A percentile compares a stretch with the other conserved stretches of the same genome.
phyloP scores from a whole-genome alignment of 345 rosid genomes.

The Eucalyptus urophylla region DNA sequence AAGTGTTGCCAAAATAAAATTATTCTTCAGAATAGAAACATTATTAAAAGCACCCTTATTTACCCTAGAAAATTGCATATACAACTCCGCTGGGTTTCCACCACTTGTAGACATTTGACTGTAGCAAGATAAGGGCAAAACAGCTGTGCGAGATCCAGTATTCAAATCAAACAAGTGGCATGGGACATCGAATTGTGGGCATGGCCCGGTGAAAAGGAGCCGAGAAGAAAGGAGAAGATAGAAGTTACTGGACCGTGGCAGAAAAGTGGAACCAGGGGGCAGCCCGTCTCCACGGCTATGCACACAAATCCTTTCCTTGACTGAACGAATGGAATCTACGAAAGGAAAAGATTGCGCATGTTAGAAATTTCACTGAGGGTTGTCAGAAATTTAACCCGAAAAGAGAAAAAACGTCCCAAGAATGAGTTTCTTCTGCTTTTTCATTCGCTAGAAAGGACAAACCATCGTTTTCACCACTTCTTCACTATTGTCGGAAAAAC shows the following conservation, averaged over 20 bases:
- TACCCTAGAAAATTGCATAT: slow-evolving; percentile 49
- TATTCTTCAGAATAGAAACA: accelerated
- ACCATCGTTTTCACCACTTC: too few relatives aligned
- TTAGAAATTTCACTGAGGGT: not conserved
- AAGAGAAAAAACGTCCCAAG: too few relatives aligned
- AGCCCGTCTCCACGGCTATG: slow-evolving; percentile 67
- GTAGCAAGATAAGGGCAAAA: not conserved
- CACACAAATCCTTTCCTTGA: slow-evolving; percentile 76
- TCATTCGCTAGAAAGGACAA: not conserved
- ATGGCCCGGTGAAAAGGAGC: not conserved
- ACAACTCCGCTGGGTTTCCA: slow-evolving; percentile 78
- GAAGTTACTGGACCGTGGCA: slow-evolving; percentile 65
- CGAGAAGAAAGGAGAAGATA: not conserved
- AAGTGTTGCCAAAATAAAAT: accelerated
- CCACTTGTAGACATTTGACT: slow-evolving; percentile 68
- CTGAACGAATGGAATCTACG: slow-evolving; percentile 50
- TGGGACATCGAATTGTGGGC: not conserved
- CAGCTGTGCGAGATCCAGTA: not conserved
- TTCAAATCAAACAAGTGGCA: not conserved
- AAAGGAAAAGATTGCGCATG: not conserved
- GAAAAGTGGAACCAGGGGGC: slow-evolving; percentile 89
- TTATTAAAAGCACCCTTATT: slow-evolving; percentile 1
- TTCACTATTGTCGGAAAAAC: too few relatives aligned
- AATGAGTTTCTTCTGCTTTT: not conserved
- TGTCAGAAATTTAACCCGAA: too few relatives aligned